phyloP scores from a whole-genome alignment of 1,284 basidiomycete species.

The Kalmanozyma brasiliensis region DNA sequence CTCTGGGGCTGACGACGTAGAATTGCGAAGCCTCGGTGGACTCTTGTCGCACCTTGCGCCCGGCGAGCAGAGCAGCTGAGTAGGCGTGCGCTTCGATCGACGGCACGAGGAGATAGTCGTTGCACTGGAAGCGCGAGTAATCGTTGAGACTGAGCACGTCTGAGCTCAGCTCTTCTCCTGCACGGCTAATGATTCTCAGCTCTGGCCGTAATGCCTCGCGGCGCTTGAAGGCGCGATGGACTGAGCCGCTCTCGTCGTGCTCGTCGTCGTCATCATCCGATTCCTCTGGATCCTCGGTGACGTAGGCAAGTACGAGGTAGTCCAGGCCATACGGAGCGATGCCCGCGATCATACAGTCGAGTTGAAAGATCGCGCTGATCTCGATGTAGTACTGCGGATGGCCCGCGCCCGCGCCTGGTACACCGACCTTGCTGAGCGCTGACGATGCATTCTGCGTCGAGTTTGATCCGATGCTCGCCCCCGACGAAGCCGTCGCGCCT shows the following conservation, averaged over 20 bases:
- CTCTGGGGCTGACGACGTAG: constrained; percentile 85
- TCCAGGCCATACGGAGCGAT: constrained; percentile 78
- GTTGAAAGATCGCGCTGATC: constrained; percentile 88
- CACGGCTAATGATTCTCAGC: constrained; percentile 86
- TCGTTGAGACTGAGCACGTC: constrained; percentile 84
- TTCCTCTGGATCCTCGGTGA: constrained; percentile 67
- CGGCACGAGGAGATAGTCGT: constrained; percentile 82
- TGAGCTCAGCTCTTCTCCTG: constrained; percentile 86
- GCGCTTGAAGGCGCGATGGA: constrained; percentile 72
- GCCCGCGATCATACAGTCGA: constrained; percentile 95
- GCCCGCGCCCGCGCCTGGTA: constrained; percentile 9
- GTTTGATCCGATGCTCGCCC: constrained; percentile 18
- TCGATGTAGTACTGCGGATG: constrained; percentile 73
- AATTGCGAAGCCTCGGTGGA: constrained; percentile 70
- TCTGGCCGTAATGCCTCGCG: constrained; percentile 88
- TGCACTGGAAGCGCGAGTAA: constrained; percentile 87
- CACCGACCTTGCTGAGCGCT: constrained; percentile 33
- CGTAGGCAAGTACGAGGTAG: constrained; percentile 83
- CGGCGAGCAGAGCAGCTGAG: constrained; percentile 40
- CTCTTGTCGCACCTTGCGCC: constrained; percentile 31
- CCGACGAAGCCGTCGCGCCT: constrained; percentile 18
- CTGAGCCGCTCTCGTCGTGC: constrained; percentile 4
- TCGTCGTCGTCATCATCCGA: constrained; percentile 24
- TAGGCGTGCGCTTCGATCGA: constrained; percentile 52
- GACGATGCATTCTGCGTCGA: constrained; percentile 28